phyloP scores from a whole-genome alignment of 2,329 filamentous ascomycete genomes.

The Trichoderma sp. region DNA sequence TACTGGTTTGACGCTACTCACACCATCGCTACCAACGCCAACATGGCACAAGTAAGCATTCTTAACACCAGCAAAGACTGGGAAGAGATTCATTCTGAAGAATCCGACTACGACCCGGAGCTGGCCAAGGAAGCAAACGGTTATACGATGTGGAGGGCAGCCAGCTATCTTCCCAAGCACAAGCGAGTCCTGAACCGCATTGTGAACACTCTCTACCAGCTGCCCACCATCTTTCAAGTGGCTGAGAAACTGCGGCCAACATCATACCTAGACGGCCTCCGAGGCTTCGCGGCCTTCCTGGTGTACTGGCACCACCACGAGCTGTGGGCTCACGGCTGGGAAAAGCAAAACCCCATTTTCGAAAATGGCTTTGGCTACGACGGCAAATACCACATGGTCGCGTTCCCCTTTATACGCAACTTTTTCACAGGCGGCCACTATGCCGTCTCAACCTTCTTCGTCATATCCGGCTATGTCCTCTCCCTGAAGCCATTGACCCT shows the following conservation, averaged over 20 bases:
- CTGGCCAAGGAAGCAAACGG: conserved; percentile 26
- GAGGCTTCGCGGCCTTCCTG: conserved; percentile 65
- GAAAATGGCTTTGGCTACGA: conserved; percentile 54
- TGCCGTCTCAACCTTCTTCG: conserved; percentile 56
- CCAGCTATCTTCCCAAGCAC: conserved; percentile 14
- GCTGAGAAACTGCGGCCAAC: conserved; percentile 44
- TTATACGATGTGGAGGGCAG: conserved; percentile 30
- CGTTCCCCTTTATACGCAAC: conserved; percentile 56
- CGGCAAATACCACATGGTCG: conserved; percentile 46
- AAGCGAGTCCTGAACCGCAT: conserved; percentile 4
- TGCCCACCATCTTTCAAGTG: neutral
- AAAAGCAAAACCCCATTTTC: conserved; percentile 39
- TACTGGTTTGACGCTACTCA: neutral
- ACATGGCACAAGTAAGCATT: conserved; percentile 36
- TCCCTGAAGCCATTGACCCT: conserved; percentile 49
- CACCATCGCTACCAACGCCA: conserved; percentile 11
- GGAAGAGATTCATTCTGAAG: conserved; percentile 32
- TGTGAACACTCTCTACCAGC: neutral
- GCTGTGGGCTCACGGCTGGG: conserved; percentile 53
- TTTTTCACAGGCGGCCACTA: conserved; percentile 63
- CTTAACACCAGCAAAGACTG: conserved; percentile 35
- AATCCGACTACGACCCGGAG: conserved; percentile 23
- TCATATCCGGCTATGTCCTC: conserved; percentile 58
- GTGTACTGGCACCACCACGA: conserved; percentile 64
- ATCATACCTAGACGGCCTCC: conserved; percentile 61